Conservation (phyloP, 805 yeast genomes). For the Barnettozyma pratensis region DNA sequence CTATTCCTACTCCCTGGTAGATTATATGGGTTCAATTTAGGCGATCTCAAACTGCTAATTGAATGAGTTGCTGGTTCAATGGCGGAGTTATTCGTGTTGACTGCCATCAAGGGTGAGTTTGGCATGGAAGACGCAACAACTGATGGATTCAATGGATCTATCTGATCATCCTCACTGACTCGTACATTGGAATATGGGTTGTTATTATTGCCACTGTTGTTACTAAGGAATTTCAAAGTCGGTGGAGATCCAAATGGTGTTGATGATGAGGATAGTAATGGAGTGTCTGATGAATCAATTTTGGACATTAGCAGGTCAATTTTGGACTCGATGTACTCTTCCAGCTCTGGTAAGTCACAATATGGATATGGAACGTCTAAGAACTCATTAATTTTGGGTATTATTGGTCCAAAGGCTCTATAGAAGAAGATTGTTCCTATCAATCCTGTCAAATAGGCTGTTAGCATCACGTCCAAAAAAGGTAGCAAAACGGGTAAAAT, state of each 20-base stretch:
- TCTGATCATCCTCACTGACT: constrained; percentile 13
- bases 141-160: background rate
- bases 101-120: constrained; percentile 3
- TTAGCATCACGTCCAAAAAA: background rate
- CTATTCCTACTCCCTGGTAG: constrained; percentile 2
- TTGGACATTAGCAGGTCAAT: constrained; percentile 27
- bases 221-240: constrained; percentile 1
- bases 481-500: background rate
- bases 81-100: background rate
- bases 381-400: constrained; percentile 51
- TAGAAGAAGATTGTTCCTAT: constrained; percentile 66
- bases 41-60: constrained; percentile 4
- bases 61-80: constrained; percentile 2
- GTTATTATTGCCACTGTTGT: background rate
- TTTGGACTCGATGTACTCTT: constrained; percentile 33
- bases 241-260: constrained; percentile 23
- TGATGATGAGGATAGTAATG: constrained; percentile 11
- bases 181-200: constrained; percentile 17
- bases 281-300: constrained; percentile 15
- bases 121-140: constrained; percentile 4
- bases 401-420: constrained; percentile 59
- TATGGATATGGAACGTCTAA: constrained; percentile 56
- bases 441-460: constrained; percentile 22
- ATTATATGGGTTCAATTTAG: constrained; percentile 4
- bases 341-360: constrained; percentile 44